Evolutionary conservation across 1,284 basidiomycete genomes (phyloP).

Genomic region (Fomitopsis pinicola): DNA sequence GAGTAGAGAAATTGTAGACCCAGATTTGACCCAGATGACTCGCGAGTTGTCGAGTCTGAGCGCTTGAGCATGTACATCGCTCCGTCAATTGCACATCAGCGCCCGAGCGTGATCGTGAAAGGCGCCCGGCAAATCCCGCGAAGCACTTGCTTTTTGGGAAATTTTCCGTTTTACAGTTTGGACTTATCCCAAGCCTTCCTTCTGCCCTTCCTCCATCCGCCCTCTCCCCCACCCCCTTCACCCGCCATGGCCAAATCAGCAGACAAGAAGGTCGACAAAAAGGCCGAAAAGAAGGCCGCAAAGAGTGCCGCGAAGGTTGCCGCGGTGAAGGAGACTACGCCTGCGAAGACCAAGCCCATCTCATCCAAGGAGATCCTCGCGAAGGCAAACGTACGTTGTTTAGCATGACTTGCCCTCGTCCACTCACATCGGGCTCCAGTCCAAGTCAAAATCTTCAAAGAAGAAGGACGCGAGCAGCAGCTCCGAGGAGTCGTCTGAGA

Average conservation of each 20-base stretch:
- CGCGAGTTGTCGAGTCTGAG: too few relatives aligned
- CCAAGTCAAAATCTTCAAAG: constrained; percentile 26
- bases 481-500: constrained; percentile 21
- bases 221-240: constrained; percentile 12
- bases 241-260: constrained; percentile 13
- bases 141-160: constrained; percentile 13
- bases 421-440: constrained; percentile 11
- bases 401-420: not conserved
- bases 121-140: constrained; percentile 8
- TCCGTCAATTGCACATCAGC: too few relatives aligned
- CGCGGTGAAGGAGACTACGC: constrained; percentile 16
- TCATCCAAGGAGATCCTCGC: constrained; percentile 32
- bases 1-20: too few relatives aligned
- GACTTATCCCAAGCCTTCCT: constrained; percentile 7
- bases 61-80: too few relatives aligned
- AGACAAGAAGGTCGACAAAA: constrained; percentile 38
- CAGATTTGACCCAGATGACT: too few relatives aligned
- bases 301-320: constrained; percentile 25
- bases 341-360: constrained; percentile 24
- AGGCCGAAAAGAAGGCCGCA: constrained; percentile 35
- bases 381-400: constrained; percentile 19
- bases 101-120: not conserved
- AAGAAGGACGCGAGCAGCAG: constrained; percentile 18
- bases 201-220: constrained; percentile 4
- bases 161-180: constrained; percentile 13